Evolutionary conservation across 495 filamentous ascomycete species (phyloP).

Genomic region (Penicillium tannophilum): DNA sequence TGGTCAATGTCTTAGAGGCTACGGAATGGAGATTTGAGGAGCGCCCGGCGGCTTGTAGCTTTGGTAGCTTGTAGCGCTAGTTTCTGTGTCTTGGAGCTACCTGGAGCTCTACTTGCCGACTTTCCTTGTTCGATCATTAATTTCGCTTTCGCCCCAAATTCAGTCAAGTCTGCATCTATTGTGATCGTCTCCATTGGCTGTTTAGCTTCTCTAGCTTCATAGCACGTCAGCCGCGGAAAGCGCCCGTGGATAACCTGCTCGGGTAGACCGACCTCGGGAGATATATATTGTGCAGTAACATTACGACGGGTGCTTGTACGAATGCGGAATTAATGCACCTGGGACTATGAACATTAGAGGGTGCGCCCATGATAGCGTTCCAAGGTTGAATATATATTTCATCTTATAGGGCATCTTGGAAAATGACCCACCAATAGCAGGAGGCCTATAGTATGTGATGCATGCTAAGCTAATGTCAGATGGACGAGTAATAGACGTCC

Average conservation of each 20-base stretch:
- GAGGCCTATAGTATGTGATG: neutral
- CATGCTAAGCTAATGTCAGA: too few relatives aligned
- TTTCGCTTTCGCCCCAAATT: neutral
- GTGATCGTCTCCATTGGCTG: conserved; percentile 4
- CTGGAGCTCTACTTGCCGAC: neutral
- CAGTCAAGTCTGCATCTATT: neutral
- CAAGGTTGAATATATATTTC: too few relatives aligned
- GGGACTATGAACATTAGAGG: too few relatives aligned
- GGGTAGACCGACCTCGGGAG: conserved; percentile 3
- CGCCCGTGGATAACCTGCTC: conserved; percentile 18
- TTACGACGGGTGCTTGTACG: neutral
- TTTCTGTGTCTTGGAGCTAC: neutral
- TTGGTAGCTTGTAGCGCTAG: neutral
- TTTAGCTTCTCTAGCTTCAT: neutral
- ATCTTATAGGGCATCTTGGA: too few relatives aligned
- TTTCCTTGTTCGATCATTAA: neutral
- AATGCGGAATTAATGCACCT: neutral
- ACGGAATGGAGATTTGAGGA: neutral
- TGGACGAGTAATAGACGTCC: too few relatives aligned
- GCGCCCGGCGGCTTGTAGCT: neutral
- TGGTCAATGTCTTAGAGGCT: conserved; percentile 1
- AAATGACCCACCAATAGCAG: neutral
- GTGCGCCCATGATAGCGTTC: too few relatives aligned
- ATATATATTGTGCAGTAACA: neutral
- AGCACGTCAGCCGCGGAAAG: conserved; percentile 28